phyloP scores from a whole-genome alignment of 2,329 filamentous ascomycete genomes.

The Neonectria coccinea region DNA sequence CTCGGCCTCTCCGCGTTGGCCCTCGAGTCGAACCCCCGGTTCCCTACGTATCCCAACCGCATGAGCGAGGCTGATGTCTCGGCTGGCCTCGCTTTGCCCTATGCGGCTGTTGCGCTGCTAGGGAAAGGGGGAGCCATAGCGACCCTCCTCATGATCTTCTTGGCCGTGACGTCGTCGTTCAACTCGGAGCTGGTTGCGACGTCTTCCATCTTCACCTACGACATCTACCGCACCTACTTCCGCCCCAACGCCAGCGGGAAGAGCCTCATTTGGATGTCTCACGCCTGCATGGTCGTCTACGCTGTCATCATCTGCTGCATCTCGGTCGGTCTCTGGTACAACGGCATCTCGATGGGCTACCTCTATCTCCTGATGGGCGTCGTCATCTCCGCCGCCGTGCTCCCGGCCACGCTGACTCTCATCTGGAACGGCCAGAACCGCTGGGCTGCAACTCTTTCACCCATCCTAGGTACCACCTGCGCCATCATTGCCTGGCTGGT shows the following conservation, averaged over 20 bases:
- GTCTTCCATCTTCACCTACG: conserved; percentile 87
- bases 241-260: conserved; percentile 80
- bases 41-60: conserved; percentile 78
- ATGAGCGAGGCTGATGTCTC: conserved; percentile 80
- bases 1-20: conserved; percentile 86
- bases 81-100: conserved; percentile 85
- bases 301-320: conserved; percentile 81
- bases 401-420: conserved; percentile 83
- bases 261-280: conserved; percentile 82
- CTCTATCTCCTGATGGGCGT: conserved; percentile 91
- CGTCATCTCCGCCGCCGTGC: conserved; percentile 84
- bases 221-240: conserved; percentile 89
- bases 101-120: conserved; percentile 83
- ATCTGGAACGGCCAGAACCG: conserved; percentile 84
- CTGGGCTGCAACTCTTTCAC: conserved; percentile 74
- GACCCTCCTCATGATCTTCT: conserved; percentile 85
- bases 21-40: conserved; percentile 78
- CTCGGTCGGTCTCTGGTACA: conserved; percentile 78
- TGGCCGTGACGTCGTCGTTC: conserved; percentile 88
- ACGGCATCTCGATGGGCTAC: conserved; percentile 86
- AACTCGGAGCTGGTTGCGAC: conserved; percentile 88
- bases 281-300: conserved; percentile 76
- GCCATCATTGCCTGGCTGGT: conserved; percentile 82
- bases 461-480: conserved; percentile 73
- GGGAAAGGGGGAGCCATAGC: conserved; percentile 84